phyloP scores from a whole-genome alignment of 768 basidiomycete genomes.

The Naematelia encephala region DNA sequence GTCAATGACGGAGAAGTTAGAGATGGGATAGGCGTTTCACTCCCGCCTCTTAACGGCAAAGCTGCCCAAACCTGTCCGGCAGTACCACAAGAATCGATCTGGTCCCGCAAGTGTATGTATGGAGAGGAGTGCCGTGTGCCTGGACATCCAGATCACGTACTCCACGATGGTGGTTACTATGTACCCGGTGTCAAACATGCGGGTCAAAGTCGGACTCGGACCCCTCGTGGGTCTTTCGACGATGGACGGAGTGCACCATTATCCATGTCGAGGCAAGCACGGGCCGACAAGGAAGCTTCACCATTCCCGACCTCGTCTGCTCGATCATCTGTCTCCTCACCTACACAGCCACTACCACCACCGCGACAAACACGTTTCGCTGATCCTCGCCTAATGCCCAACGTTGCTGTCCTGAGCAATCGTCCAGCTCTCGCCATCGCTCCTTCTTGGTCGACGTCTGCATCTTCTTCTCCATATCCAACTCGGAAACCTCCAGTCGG shows the following conservation, averaged over 20 bases:
- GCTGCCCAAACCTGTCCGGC: background rate
- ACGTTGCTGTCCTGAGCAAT: slow-evolving; percentile 10
- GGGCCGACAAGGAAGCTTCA: background rate
- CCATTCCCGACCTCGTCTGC: background rate
- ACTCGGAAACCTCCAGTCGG: background rate
- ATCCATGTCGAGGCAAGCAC: background rate
- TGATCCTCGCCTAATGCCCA: slow-evolving; percentile 16
- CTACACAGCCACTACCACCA: background rate
- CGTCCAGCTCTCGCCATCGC: slow-evolving; percentile 4
- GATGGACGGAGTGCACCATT: background rate
- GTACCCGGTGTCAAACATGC: background rate
- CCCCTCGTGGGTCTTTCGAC: background rate
- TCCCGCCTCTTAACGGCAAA: background rate
- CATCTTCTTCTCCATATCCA: background rate
- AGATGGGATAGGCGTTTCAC: slow-evolving; percentile 2
- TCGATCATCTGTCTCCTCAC: background rate
- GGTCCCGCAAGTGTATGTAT: slow-evolving; percentile 5
- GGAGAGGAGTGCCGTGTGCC: background rate
- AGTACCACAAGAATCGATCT: slow-evolving; percentile 1
- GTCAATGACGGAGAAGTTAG: background rate
- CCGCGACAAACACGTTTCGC: slow-evolving; percentile 2
- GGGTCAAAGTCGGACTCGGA: background rate
- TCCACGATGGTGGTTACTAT: background rate
- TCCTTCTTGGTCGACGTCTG: slow-evolving; percentile 4
- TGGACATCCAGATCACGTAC: slow-evolving; percentile 4